Conservation (phyloP, 148 eudicot genomes). For the Heliosperma pusillum region DNA sequence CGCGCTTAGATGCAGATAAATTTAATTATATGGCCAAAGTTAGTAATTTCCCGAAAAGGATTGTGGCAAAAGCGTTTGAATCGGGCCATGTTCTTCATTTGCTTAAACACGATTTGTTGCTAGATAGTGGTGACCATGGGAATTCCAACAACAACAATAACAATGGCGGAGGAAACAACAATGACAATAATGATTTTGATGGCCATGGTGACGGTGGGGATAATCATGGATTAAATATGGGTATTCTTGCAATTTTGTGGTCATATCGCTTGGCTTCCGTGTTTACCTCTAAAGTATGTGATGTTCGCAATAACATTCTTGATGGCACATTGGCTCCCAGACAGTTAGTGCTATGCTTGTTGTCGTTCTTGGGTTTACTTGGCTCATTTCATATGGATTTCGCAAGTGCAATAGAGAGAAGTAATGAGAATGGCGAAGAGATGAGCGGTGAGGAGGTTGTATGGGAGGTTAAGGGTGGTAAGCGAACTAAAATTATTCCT, state of each 20-base stretch:
- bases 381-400: constrained; percentile 30
- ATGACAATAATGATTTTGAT: constrained; percentile 21
- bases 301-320: constrained; percentile 23
- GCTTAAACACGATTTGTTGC: constrained; percentile 10
- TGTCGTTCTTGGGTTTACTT: constrained; percentile 35
- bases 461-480: constrained; percentile 72
- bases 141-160: constrained; percentile 19
- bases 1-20: neutral
- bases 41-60: constrained; percentile 9
- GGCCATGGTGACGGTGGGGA: constrained; percentile 30
- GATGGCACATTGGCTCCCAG: constrained; percentile 12
- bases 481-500: constrained; percentile 51
- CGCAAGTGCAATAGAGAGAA: constrained; percentile 42
- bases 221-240: constrained; percentile 25
- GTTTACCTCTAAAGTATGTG: constrained; percentile 16
- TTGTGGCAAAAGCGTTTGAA: constrained; percentile 22
- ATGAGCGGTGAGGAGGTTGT: constrained; percentile 36
- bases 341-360: constrained; percentile 24
- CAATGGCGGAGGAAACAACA: constrained; percentile 19
- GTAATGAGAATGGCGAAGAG: constrained; percentile 11
- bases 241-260: constrained; percentile 31
- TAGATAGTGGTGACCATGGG: constrained; percentile 25
- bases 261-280: constrained; percentile 22
- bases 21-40: constrained; percentile 15
- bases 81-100: constrained; percentile 19